Evolutionary conservation across 2,329 filamentous ascomycete species (phyloP).

Genomic region (Emergomyces africanus): DNA sequence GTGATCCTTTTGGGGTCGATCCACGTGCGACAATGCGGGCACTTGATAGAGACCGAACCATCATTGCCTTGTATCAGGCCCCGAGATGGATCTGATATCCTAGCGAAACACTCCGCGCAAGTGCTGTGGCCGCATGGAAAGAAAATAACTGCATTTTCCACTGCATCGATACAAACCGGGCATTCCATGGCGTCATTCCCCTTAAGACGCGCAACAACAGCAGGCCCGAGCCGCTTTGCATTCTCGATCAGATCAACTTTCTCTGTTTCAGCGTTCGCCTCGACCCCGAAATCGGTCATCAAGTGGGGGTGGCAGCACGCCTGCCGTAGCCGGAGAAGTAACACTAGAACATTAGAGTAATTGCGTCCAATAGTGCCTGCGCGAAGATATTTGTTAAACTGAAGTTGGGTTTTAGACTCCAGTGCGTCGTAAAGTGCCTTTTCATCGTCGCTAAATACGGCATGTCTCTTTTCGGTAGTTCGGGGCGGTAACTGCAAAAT

Average conservation of each 20-base stretch:
- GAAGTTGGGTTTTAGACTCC: slow-evolving; percentile 52
- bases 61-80: slow-evolving; percentile 50
- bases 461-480: slow-evolving; percentile 47
- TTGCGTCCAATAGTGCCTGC: slow-evolving; percentile 55
- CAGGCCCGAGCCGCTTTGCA: slow-evolving; percentile 45
- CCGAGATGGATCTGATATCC: slow-evolving; percentile 50
- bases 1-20: slow-evolving; percentile 59
- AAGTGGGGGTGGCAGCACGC: slow-evolving; percentile 67
- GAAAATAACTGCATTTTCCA: slow-evolving; percentile 63
- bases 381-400: slow-evolving; percentile 66
- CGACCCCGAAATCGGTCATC: slow-evolving; percentile 52
- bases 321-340: slow-evolving; percentile 68
- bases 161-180: slow-evolving; percentile 67
- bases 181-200: slow-evolving; percentile 56
- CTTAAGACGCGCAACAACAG: slow-evolving; percentile 56
- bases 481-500: slow-evolving; percentile 58
- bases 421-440: slow-evolving; percentile 51
- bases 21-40: slow-evolving; percentile 60
- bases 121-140: slow-evolving; percentile 72
- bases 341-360: slow-evolving; percentile 68
- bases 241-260: slow-evolving; percentile 47
- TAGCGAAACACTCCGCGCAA: slow-evolving; percentile 63
- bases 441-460: slow-evolving; percentile 56
- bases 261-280: slow-evolving; percentile 33
- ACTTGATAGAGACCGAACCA: slow-evolving; percentile 40